Evolutionary conservation across 495 filamentous ascomycete species (phyloP).

Genomic region (Penicillium coffeae): DNA sequence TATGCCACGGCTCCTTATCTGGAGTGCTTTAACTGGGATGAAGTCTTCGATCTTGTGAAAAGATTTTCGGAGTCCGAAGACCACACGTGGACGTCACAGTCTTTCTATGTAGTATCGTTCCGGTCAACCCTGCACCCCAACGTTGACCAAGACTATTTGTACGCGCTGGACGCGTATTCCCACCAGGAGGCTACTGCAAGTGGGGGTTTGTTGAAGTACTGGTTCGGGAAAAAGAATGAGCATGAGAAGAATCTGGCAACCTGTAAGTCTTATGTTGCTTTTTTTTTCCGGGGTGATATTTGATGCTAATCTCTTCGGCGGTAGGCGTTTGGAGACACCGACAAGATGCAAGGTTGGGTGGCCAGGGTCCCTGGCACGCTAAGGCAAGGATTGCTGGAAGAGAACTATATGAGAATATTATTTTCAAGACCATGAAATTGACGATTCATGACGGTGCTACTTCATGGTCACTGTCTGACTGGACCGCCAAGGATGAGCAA

Average conservation of each 20-base stretch:
- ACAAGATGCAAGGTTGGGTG: slow-evolving; percentile 66
- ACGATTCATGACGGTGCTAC: slow-evolving; percentile 53
- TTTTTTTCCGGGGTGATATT: not conserved
- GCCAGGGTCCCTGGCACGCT: slow-evolving; percentile 54
- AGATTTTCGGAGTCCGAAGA: slow-evolving; percentile 33
- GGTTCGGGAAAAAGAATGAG: slow-evolving; percentile 68
- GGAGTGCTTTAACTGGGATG: slow-evolving; percentile 73
- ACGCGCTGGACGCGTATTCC: slow-evolving; percentile 65
- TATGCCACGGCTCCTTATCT: slow-evolving; percentile 75
- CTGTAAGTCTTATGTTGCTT: slow-evolving; percentile 39
- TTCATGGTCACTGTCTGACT: slow-evolving; percentile 57
- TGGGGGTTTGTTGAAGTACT: slow-evolving; percentile 88
- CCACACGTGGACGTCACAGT: slow-evolving; percentile 57
- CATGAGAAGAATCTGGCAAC: slow-evolving; percentile 68
- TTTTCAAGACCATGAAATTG: slow-evolving; percentile 55
- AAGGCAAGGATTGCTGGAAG: slow-evolving; percentile 32
- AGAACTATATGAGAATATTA: slow-evolving; percentile 54
- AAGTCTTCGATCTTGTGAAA: slow-evolving; percentile 54
- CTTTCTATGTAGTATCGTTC: slow-evolving; percentile 82
- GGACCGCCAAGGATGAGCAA: slow-evolving; percentile 34
- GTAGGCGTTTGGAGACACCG: slow-evolving; percentile 65
- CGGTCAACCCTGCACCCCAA: slow-evolving; percentile 62
- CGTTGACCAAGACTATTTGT: slow-evolving; percentile 58
- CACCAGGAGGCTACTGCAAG: slow-evolving; percentile 72
- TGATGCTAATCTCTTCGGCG: slow-evolving; percentile 3